Conservation (phyloP, 352 stramenopile species). For the Pythium rishiriense region DNA sequence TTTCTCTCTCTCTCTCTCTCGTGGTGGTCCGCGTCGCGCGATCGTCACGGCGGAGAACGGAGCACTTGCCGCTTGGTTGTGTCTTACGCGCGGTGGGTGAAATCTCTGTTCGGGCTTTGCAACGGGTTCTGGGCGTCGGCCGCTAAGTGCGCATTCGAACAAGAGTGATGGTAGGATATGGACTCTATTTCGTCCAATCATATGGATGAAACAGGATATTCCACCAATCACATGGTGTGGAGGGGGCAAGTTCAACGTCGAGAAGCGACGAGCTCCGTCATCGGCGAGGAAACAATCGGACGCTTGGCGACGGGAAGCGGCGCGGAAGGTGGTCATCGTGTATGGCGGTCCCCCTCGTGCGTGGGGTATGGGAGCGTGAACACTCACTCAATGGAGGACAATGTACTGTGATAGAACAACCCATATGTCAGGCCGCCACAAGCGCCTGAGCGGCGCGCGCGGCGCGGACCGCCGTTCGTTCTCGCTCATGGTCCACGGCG, state of each 20-base stretch:
- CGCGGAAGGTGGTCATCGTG: not conserved
- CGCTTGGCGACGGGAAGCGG: not conserved
- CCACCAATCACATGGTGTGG: not conserved
- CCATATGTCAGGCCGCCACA: slow-evolving; percentile 22
- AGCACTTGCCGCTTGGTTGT: not conserved
- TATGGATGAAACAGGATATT: not conserved
- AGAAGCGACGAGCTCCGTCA: not conserved
- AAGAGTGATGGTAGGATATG: slow-evolving; percentile 6
- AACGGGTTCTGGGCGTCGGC: not conserved
- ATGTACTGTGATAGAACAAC: not conserved
- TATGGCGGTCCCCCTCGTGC: no score
- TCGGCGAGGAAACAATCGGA: not conserved
- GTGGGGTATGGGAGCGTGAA: no score
- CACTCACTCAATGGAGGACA: not conserved
- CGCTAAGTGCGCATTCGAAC: slow-evolving; percentile 9
- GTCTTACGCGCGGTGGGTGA: not conserved
- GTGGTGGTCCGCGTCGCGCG: no score
- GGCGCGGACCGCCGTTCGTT: slow-evolving; percentile 38
- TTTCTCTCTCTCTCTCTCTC: slow-evolving; percentile 3
- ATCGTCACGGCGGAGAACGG: not conserved
- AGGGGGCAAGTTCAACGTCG: slow-evolving; percentile 18
- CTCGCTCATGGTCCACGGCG: slow-evolving; percentile 70
- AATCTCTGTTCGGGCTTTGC: slow-evolving; percentile 10
- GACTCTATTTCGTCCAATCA: slow-evolving; percentile 11
- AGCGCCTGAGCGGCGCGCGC: slow-evolving; percentile 33